A percentile compares a stretch with the other conserved stretches of the same genome.
Evolutionary conservation across 169 alveolate genomes (phyloP).

Genomic region (Hammondia hammondi): DNA sequence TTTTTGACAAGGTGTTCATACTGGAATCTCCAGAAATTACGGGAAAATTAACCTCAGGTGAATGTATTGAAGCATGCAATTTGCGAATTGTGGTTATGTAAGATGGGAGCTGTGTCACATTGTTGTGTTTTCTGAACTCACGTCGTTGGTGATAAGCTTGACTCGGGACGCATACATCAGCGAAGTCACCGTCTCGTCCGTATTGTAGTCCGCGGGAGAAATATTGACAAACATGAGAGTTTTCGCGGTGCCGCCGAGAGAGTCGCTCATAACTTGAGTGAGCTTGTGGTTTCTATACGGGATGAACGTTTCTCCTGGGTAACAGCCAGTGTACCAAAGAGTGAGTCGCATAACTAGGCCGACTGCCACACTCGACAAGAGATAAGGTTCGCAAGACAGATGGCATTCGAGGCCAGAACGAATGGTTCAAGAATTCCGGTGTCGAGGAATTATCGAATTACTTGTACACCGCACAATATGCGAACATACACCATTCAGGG

Average conservation of each 20-base stretch:
- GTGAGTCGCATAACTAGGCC: not conserved
- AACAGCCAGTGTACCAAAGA: not conserved
- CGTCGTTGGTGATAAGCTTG: constrained; percentile 85
- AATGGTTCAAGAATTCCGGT: too few species aligned
- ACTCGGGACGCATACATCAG: constrained; percentile 89
- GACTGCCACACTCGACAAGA: not conserved
- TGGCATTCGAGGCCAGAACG: too few species aligned
- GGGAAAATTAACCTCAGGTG: too few species aligned
- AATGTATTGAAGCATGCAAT: too few species aligned
- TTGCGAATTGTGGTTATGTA: too few species aligned
- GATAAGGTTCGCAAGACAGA: not conserved
- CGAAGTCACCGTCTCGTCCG: constrained; percentile 86
- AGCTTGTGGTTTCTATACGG: constrained; percentile 90
- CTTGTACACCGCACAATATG: too few species aligned
- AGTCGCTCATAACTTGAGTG: constrained; percentile 90
- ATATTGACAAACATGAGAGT: constrained; percentile 91
- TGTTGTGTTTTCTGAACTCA: constrained; percentile 11
- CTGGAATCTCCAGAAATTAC: too few species aligned
- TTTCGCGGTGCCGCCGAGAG: constrained; percentile 89
- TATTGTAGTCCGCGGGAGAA: constrained; percentile 89
- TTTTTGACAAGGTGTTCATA: too few species aligned
- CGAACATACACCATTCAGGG: too few species aligned
- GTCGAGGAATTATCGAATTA: too few species aligned
- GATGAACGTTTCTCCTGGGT: constrained; percentile 78
- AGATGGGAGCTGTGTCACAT: too few species aligned